Evolutionary conservation across 148 eudicot species (phyloP).

Genomic region (Diospyros lotus): DNA sequence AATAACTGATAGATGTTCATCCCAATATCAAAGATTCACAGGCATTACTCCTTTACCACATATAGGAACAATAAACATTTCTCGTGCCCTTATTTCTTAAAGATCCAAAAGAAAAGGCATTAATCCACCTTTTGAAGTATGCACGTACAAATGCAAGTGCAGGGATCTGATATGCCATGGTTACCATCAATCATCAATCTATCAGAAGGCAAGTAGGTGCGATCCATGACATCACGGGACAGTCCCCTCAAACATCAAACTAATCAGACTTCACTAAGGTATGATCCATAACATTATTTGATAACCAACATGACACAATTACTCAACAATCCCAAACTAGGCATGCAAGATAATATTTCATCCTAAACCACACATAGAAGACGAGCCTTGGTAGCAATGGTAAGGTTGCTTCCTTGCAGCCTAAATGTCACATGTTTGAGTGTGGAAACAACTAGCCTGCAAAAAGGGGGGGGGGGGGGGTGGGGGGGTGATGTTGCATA

Average conservation of each 20-base stretch:
- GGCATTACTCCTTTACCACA: background rate
- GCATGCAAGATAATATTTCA: no score
- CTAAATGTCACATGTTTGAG: no score
- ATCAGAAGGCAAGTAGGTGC: background rate
- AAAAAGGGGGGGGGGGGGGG: no score
- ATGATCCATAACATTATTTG: background rate
- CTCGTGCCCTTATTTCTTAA: background rate
- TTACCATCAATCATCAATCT: background rate
- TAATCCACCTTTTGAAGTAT: background rate
- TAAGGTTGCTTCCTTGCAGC: no score
- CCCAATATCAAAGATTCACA: no score
- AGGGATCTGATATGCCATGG: slow-evolving; percentile 7
- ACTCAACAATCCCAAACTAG: background rate
- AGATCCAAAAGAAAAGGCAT: background rate
- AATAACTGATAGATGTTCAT: background rate
- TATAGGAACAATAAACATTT: background rate
- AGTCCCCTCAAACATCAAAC: background rate
- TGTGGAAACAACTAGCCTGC: no score
- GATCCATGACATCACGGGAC: background rate
- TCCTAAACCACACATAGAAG: no score
- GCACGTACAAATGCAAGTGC: background rate
- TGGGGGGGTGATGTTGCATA: no score
- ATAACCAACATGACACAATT: background rate
- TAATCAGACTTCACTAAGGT: background rate
- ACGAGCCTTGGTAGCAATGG: no score